Percentiles rank a stretch among this genome's conserved stretches.
Evolutionary conservation across 768 basidiomycete genomes (phyloP).

Genomic region (Phlebiopsis gigantea): DNA sequence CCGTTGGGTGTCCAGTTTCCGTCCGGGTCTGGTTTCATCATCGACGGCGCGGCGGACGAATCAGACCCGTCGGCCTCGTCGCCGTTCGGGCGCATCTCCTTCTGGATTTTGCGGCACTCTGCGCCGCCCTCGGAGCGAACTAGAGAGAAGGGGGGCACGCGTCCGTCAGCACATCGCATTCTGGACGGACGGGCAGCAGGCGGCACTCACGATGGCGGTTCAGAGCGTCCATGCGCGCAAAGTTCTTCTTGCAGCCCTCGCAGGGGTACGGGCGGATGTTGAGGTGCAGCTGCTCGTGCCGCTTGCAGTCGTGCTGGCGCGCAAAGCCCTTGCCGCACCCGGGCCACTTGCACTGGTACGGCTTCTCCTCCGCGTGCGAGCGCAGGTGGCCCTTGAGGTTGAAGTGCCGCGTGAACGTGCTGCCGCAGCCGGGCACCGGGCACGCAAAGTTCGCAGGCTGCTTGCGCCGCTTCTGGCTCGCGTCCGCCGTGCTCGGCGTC

Average conservation of each 20-base stretch:
- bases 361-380: slow-evolving; percentile 91
- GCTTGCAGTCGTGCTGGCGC: slow-evolving; percentile 92
- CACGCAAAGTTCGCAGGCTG: slow-evolving; percentile 87
- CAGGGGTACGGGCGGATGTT: slow-evolving; percentile 91
- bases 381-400: slow-evolving; percentile 95
- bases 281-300: slow-evolving; percentile 91
- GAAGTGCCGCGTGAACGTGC: slow-evolving; percentile 95
- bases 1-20: slow-evolving; percentile 16
- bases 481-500: slow-evolving; percentile 83
- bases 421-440: slow-evolving; percentile 92
- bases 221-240: slow-evolving; percentile 92
- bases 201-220: slow-evolving; percentile 80
- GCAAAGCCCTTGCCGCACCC: slow-evolving; percentile 94
- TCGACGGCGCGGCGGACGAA: background rate
- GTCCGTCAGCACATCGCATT: background rate
- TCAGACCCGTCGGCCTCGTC: slow-evolving; percentile 15
- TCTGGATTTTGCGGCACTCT: slow-evolving; percentile 55
- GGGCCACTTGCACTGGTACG: slow-evolving; percentile 92
- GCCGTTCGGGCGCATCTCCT: slow-evolving; percentile 18
- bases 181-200: no score
- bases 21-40: slow-evolving; percentile 25
- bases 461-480: slow-evolving; percentile 79
- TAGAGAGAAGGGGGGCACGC: slow-evolving; percentile 27
- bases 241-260: slow-evolving; percentile 88
- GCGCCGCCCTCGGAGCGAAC: slow-evolving; percentile 80